Base-by-base conservation (phyloP, 75 land plant genomes). In the Ceratopteris richardii region DNA sequence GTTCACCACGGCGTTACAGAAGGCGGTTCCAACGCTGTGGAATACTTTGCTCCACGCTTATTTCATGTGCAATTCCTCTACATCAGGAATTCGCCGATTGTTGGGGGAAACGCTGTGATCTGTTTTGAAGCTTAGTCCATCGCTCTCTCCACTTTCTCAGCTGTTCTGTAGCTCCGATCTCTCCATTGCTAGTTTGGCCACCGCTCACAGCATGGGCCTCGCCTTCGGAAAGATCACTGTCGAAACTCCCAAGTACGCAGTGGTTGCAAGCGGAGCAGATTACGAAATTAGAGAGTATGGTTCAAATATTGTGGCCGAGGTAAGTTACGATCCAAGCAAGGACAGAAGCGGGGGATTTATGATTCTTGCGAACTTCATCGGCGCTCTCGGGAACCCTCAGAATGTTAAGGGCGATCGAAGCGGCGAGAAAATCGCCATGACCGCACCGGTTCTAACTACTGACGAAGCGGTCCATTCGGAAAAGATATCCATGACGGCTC, bases 381-480 rank as follows among this genome's bases (percentile, higher is more conserved):
- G 98, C 57, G 98, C 87, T 7, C 44, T 93, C 27, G 90, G 95
- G 44, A 62, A 78, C 4, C 90, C 98, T 13, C 66, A 80, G 67
- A 93, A 93, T 71, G 41, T 57, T 51, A 78, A 72, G 56, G 67
- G 60, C 13, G 33, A 47, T 1, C 39, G 29, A 21, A 24, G 56
- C 29, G 69, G 68, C 12, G 94, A 88, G 64, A 80, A 77, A 69
- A 85, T 93, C 46, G 97, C 97, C 39, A 90, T 90, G 96, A 90
- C 96, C 0, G 87, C 91, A 0, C 96, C 96, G 23, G 75, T 72
- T 20, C 58, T 72, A 13, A 72, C 75, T n/a, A 43, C 37, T 51
- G 61, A 63, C 14, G 72, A 51, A 46, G 50, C 4, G 14, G 50
- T 2, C 4, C 18, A 7, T 5, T 9, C 16, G 56, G 28, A 54